These are phyloP conservation scores for Acer campestre DNA, from an alignment of 345 rosid species.

Conservation along the genomic window DNA sequence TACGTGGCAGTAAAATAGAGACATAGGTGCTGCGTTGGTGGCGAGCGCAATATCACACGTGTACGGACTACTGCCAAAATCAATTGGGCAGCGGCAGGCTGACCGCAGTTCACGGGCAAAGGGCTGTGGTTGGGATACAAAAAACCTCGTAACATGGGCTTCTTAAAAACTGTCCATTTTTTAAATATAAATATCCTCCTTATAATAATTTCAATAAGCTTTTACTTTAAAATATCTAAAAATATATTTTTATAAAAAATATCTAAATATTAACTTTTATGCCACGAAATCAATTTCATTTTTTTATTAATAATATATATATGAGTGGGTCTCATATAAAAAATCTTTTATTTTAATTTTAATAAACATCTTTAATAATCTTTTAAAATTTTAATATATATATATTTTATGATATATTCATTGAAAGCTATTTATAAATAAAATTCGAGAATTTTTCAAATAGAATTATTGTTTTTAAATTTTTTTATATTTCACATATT, in stretches of 20 bases:
- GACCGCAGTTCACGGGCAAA: constrained; percentile 34
- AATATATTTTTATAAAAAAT: background rate
- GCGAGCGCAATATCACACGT: constrained; percentile 38
- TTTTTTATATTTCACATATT: too few species aligned
- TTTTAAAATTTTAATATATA: too few species aligned
- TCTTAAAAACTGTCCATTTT: background rate
- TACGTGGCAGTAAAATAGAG: constrained; percentile 21
- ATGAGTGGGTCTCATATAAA: too few species aligned
- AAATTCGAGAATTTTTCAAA: too few species aligned
- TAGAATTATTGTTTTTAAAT: too few species aligned
- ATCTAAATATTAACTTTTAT: background rate
- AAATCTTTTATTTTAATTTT: too few species aligned
- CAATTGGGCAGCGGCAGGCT: constrained; percentile 14
- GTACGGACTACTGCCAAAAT: constrained; percentile 19
- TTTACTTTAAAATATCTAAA: background rate
- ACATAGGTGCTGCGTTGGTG: constrained; percentile 11
- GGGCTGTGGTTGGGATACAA: constrained; percentile 33
- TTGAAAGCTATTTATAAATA: too few species aligned
- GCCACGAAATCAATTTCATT: background rate
- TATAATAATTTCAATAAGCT: background rate
- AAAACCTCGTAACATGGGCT: constrained; percentile 38
- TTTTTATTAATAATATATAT: too few species aligned
- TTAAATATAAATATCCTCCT: background rate
- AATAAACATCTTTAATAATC: too few species aligned
- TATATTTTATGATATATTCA: too few species aligned